Evolutionary conservation across 192 early-diverging fungal genomes (phyloP).

Genomic region (Podila horticola): DNA sequence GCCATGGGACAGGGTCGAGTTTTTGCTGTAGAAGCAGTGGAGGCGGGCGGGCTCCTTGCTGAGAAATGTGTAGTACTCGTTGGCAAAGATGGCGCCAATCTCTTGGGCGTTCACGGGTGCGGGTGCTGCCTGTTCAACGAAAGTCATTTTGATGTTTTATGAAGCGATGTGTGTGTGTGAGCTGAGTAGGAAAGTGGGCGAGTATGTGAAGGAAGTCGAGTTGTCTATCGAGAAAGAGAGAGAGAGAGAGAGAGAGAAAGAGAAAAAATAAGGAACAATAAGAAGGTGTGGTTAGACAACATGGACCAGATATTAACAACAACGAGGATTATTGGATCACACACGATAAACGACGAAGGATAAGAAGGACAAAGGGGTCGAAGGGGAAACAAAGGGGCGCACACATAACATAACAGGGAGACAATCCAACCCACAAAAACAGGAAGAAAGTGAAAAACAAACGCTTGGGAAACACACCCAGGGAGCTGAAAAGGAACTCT

Average conservation of each 20-base stretch:
- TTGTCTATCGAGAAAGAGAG: constrained; percentile 11
- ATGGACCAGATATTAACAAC: no score
- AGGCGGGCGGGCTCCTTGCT: constrained; percentile 84
- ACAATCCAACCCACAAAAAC: background rate
- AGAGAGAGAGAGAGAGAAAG: constrained; percentile 1
- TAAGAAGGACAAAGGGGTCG: background rate
- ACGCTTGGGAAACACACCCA: background rate
- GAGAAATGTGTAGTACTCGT: constrained; percentile 94
- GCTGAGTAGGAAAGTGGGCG: background rate
- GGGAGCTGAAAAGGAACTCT: background rate
- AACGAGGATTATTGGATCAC: no score
- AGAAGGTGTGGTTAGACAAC: background rate
- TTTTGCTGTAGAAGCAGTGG: constrained; percentile 89
- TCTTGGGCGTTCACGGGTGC: constrained; percentile 63
- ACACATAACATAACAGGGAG: background rate
- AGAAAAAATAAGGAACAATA: background rate
- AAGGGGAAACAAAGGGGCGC: background rate
- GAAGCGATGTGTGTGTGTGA: constrained; percentile 1
- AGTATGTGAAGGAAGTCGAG: constrained; percentile 5
- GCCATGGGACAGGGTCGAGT: constrained; percentile 86
- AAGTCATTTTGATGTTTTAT: no score
- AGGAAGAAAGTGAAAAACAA: background rate
- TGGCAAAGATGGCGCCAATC: constrained; percentile 94
- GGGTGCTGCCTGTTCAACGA: constrained; percentile 25
- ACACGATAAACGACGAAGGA: background rate